Base-by-base conservation (phyloP, 2,329 filamentous ascomycete genomes). In the Aspergillus sp. region DNA sequence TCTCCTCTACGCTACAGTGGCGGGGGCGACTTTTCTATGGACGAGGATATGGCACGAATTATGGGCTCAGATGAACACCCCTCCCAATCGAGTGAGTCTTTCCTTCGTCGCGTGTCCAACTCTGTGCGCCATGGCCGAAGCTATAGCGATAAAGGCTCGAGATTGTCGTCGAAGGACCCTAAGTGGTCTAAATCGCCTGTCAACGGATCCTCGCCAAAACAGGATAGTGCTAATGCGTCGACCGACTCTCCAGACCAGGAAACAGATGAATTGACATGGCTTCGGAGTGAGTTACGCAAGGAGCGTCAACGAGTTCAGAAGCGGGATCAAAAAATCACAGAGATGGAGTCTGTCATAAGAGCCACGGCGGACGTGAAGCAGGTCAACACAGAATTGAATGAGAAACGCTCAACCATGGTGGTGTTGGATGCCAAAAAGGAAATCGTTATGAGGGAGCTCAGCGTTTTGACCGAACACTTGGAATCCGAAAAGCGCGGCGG, bases 391-490 rank as follows among this genome's bases (percentile, higher is more conserved):
- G 93, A 93, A 71, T 80, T 98, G 23, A 83, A 90, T 37, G 93
- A 98, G 75, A 98, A 98, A 79, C 85, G 95, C 58, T 96, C 96
- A 68, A 98, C 95, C 0, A 95, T 99, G 73, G 93, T 93, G 6
- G 90, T 96, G 17, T 81, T 98, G 52, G 93, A 98, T 72, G 93
- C 93, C 0, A 91, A 97, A 75, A 91, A 92, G 51, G 93, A 98
- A 76, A 93, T 98, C 73, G 93, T 96, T 77, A 90, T 98, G 68
- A 89, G 90, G 41, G 92, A 98, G 73, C 81, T 98, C 17, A 91
- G 96, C 70, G 89, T 93, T 39, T 84, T 97, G 68, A 93, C 91
- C 4, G 91, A 93, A 46, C 93, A 95, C 70, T 87, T 97, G 19
- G 90, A 93, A 70, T 86, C 86, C 52, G 92, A 91, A 55, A 97